Conservation (phyloP, 2,329 filamentous ascomycete species). For the Xylariales sp. region DNA sequence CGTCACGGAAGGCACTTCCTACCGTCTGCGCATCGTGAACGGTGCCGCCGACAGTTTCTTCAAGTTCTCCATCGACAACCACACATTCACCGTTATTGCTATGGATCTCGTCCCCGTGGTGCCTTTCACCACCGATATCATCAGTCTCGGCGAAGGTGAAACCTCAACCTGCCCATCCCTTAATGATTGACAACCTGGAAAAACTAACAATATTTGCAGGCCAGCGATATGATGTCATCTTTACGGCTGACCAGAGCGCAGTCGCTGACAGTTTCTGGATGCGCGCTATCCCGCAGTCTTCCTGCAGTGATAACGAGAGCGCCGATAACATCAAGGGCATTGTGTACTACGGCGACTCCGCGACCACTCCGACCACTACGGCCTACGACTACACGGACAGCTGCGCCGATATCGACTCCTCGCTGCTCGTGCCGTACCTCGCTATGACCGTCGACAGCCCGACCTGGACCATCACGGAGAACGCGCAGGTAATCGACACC, state of each 20-base stretch:
- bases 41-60: slow-evolving; percentile 31
- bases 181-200: neutral
- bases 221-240: slow-evolving; percentile 17
- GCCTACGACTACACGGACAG: slow-evolving; percentile 6
- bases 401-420: slow-evolving; percentile 22
- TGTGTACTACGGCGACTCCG: slow-evolving; percentile 33
- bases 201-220: slow-evolving; percentile 11
- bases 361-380: slow-evolving; percentile 11
- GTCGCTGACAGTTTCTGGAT: slow-evolving; percentile 39
- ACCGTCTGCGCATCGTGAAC: slow-evolving; percentile 43
- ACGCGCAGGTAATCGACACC: slow-evolving; percentile 7
- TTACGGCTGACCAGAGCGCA: slow-evolving; percentile 10
- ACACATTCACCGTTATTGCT: slow-evolving; percentile 49
- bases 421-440: slow-evolving; percentile 26
- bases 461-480: slow-evolving; percentile 10
- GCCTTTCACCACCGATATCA: slow-evolving; percentile 41
- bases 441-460: slow-evolving; percentile 24
- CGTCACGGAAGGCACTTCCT: slow-evolving; percentile 36
- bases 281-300: slow-evolving; percentile 32
- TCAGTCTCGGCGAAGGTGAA: slow-evolving; percentile 37
- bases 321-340: slow-evolving; percentile 7
- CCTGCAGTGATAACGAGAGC: slow-evolving; percentile 26
- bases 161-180: neutral
- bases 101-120: slow-evolving; percentile 51
- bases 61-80: slow-evolving; percentile 46